Evolutionary conservation across 345 rosid species (phyloP), one percentile per base, ranked within the genome.

Genomic region (Luvunga scandens): DNA sequence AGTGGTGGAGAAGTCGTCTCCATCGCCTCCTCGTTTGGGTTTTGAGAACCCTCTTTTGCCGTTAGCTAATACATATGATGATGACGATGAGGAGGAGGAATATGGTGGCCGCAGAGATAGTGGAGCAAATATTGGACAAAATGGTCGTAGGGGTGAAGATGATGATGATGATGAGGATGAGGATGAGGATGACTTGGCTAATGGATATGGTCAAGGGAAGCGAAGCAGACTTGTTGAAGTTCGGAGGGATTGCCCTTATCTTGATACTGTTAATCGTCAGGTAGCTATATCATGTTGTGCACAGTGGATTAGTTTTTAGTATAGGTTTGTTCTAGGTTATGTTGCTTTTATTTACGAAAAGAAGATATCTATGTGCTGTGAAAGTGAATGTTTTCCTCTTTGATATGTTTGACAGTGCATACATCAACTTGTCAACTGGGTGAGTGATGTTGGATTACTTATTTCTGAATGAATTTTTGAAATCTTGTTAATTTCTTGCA

Each of bases 181-280:
- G 30, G 73, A 48, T 14, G 73, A 48, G 25, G 79, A 83, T 10
- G 88, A 81, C 2, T 85, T 84, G 36, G 85, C 75, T 1, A 90
- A 88, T 0, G 90, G 83, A 3, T 53, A 78, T 77, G 77, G 25
- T 28, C 77, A 76, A 61, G 90, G 80, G 67, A 92, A 67, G 59
- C 86, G 79, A 56, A 81, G 76, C 81, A 91, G 91, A 75, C 84
- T 81, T 72, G 84, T 89, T 77, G 98, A 90, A 86, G 86, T 93
- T 38, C 90, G 97, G 30, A 92, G 93, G 84, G 98, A 97, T 67
- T 97, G 99, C 77, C 99, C 99, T 50, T 97, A 97, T 81, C 93
- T 94, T 13, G 99, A 96, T 79, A 91, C 99, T 7, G 99, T 96
- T n/a, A 96, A 96, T 82, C 99, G 98, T 42, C 98, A 96, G 97